phyloP scores from a whole-genome alignment of 176 grass and related monocot genomes.

The Areca catechu region DNA sequence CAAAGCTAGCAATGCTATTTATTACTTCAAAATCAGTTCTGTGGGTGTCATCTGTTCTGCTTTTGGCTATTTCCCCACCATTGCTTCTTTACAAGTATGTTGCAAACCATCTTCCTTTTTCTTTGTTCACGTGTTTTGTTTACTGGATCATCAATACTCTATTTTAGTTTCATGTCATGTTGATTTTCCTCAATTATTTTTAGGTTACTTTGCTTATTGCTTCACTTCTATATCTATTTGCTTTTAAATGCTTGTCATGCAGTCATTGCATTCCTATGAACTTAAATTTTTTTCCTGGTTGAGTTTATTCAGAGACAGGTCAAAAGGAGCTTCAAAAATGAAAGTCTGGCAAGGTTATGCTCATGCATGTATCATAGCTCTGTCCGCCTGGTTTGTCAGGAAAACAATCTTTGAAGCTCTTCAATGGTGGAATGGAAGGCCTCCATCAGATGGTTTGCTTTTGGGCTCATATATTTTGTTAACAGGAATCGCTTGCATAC shows the following conservation, averaged over 20 bases:
- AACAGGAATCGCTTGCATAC: conserved; percentile 67
- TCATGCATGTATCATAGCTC: conserved; percentile 68
- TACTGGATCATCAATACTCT: too few relatives aligned
- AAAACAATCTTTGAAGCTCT: conserved; percentile 98
- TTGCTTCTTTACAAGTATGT: conserved; percentile 94
- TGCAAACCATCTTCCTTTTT: conserved; percentile 4
- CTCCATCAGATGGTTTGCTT: conserved; percentile 88
- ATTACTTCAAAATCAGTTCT: conserved; percentile 83
- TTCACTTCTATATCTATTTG: too few relatives aligned
- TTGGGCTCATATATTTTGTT: conserved; percentile 84
- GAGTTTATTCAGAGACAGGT: conserved; percentile 49
- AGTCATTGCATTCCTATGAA: too few relatives aligned
- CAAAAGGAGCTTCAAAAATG: conserved; percentile 84
- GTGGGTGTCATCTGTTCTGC: conserved; percentile 83
- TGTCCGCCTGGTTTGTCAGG: conserved; percentile 80
- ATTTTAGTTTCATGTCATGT: too few relatives aligned
- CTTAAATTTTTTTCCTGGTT: neutral
- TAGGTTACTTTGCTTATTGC: too few relatives aligned
- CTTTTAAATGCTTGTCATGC: too few relatives aligned
- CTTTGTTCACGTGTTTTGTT: neutral
- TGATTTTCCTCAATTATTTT: too few relatives aligned
- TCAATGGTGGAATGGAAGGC: conserved; percentile 88
- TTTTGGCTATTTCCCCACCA: conserved; percentile 78
- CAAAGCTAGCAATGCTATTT: conserved; percentile 93
- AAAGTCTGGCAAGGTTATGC: conserved; percentile 85